These are phyloP conservation scores for Populus tomentosa DNA, from an alignment of 441 rosid genomes.

Conservation along the genomic window DNA sequence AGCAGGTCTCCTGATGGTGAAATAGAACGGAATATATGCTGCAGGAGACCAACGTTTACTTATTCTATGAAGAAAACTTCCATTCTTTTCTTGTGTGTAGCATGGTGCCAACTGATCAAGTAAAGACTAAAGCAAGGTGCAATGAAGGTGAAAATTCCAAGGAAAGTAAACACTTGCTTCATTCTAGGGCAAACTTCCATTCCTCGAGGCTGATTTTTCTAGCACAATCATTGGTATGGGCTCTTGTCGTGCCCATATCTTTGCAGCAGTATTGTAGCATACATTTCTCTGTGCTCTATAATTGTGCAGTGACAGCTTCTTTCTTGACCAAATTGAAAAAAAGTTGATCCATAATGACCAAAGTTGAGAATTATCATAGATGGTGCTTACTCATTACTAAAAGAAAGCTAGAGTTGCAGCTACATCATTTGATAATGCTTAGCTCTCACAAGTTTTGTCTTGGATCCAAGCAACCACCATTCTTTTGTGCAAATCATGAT, in stretches of 20 bases:
- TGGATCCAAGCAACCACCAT: neutral
- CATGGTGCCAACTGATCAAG: neutral
- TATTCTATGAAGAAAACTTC: neutral
- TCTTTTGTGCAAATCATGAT: too few relatives aligned
- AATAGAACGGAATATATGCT: neutral
- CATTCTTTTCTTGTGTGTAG: slow-evolving; percentile 3
- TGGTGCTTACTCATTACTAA: slow-evolving; percentile 3
- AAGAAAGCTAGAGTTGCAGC: slow-evolving; percentile 1
- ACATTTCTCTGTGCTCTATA: slow-evolving; percentile 2
- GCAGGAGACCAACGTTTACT: neutral
- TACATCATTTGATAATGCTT: neutral
- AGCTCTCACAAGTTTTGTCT: neutral
- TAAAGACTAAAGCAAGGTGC: neutral
- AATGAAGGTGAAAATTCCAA: neutral
- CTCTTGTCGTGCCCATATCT: slow-evolving; percentile 11
- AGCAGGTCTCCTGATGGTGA: slow-evolving; percentile 1
- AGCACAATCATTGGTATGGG: slow-evolving; percentile 24
- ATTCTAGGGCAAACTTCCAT: slow-evolving; percentile 4
- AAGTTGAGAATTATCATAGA: slow-evolving; percentile 5
- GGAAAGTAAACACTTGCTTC: slow-evolving; percentile 14
- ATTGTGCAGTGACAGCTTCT: neutral
- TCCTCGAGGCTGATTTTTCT: slow-evolving; percentile 3
- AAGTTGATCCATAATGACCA: slow-evolving; percentile 7
- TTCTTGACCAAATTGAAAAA: neutral
- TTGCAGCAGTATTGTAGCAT: slow-evolving; percentile 18